Base-by-base conservation (phyloP, 495 filamentous ascomycete species). In the Aspergillus avenaceus region DNA sequence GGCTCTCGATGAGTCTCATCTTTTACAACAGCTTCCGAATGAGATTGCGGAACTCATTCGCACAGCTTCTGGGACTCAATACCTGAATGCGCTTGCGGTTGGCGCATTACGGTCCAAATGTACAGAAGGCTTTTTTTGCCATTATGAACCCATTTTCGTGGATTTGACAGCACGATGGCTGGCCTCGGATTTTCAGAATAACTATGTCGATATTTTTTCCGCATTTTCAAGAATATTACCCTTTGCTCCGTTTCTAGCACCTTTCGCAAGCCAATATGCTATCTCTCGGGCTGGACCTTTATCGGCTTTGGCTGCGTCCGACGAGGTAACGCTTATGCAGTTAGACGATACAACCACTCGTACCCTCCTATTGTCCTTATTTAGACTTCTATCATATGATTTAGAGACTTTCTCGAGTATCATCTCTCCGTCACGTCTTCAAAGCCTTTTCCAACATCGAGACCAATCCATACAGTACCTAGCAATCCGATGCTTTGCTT, bases 121-220 rank as follows among this genome's bases (percentile, higher is more conserved):
- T 53, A 91, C 88, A 45, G 75, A 86, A 52, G 64, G 64, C 14
- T 73, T 96, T 59, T 91, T 91, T 58, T 69, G 74, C 51, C 71
- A 82, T 50, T 88, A 89, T 62, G 80, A 88, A 65, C 69, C 71
- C 41, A 64, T 89, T 41, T 86, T 92, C 56, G 80, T 88, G 53
- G 90, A 97, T 62, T 67, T 90, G 38, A 89, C 85, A 65, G 83
- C 88, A 52, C 74, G 84, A 72, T 93, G 90, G 87, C 66, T 87
- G 32, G 59, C 56, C 41, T 65, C 69, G 12, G 67, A 74, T 28
- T 62, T 74, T 42, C 53, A 69, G 34, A 59, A 64, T 25, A 72
- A 82, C 41, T 65, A 65, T 22, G 65, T 78, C 53, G 61, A 64
- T 37, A 71, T 86, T 38, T 69, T 95, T 60, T 77, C 84, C 41